phyloP scores from a whole-genome alignment of 257 asterid genomes.

The Solanum chaucha region DNA sequence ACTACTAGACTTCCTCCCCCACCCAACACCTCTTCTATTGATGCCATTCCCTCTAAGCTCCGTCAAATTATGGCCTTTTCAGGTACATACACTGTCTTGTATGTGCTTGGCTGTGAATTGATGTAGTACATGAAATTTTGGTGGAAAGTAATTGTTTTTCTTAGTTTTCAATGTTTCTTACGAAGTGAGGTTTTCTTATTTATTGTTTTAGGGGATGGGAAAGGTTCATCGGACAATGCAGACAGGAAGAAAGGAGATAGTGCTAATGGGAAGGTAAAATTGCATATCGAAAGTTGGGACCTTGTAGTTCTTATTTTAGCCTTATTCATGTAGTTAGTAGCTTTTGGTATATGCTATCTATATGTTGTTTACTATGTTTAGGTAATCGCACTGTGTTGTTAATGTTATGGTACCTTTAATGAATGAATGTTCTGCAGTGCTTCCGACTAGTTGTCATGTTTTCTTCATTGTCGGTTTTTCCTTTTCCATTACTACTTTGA shows the following conservation, averaged over 20 bases:
- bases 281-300: not conserved
- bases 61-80: slow-evolving; percentile 55
- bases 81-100: slow-evolving; percentile 13
- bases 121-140: not conserved
- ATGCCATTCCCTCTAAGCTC: slow-evolving; percentile 71
- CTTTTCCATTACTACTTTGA: no score
- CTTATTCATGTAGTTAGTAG: no score
- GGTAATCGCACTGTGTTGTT: no score
- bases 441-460: no score
- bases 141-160: not conserved
- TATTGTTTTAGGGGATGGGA: not conserved
- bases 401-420: no score
- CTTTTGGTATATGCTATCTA: no score
- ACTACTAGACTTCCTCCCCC: slow-evolving; percentile 76
- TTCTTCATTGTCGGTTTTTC: no score
- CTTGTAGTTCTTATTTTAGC: not conserved
- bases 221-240: slow-evolving; percentile 4
- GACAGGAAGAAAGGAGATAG: slow-evolving; percentile 11
- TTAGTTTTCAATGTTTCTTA: not conserved
- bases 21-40: slow-evolving; percentile 51
- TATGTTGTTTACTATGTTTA: no score
- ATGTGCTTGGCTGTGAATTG: not conserved
- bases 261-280: slow-evolving; percentile 28
- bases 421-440: no score
- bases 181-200: not conserved